Percentiles rank a stretch among this genome's conserved stretches.
These are phyloP conservation scores for Geosmithia morbida DNA, from an alignment of 2,329 filamentous ascomycete genomes.

Conservation along the genomic window DNA sequence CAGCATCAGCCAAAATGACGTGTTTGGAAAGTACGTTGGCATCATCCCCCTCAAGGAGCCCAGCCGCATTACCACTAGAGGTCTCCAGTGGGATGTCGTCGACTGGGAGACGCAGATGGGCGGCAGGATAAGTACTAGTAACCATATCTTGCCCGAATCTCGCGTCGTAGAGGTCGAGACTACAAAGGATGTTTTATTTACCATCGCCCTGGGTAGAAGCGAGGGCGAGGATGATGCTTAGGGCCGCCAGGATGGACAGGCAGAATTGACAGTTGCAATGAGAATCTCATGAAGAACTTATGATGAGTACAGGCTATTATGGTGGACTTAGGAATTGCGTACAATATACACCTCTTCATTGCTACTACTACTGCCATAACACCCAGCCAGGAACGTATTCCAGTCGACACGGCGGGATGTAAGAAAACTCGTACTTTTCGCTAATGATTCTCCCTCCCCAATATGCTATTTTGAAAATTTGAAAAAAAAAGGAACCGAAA, in stretches of 20 bases:
- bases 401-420: background rate
- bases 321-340: background rate
- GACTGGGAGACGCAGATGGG: conserved; percentile 70
- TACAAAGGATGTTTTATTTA: conserved; percentile 55
- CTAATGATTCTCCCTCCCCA: background rate
- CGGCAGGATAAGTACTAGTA: conserved; percentile 64
- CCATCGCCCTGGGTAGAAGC: conserved; percentile 43
- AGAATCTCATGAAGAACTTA: too few relatives aligned
- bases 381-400: background rate
- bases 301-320: too few relatives aligned
- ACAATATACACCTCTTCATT: background rate
- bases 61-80: conserved; percentile 62
- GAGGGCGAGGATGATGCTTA: conserved; percentile 17
- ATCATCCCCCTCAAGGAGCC: conserved; percentile 75
- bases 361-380: background rate
- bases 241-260: too few relatives aligned
- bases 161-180: conserved; percentile 49
- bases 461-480: background rate
- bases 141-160: conserved; percentile 49
- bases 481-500: too few relatives aligned
- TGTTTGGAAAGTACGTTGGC: conserved; percentile 68
- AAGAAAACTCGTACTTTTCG: too few relatives aligned
- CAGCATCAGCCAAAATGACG: conserved; percentile 17
- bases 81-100: conserved; percentile 81
- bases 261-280: too few relatives aligned